These are phyloP conservation scores for Microstegium vimineum DNA, from an alignment of 176 grass and related monocot genomes.

Conservation along the genomic window DNA sequence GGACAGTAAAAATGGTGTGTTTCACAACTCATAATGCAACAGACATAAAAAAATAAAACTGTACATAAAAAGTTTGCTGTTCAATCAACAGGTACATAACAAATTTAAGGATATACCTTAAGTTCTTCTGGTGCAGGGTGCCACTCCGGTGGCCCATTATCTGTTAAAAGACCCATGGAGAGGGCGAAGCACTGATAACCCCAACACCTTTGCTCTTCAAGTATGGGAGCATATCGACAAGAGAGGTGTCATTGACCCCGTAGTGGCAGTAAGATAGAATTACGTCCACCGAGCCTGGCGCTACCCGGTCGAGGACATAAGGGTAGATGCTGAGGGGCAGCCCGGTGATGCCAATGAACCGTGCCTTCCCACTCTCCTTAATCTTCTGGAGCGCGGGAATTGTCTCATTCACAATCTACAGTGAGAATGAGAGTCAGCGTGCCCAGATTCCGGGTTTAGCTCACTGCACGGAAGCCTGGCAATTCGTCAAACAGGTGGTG, in stretches of 20 bases:
- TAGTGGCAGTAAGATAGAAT: slow-evolving; percentile 94
- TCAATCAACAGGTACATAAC: background rate
- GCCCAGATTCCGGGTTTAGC: background rate
- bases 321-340: slow-evolving; percentile 62
- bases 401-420: slow-evolving; percentile 87
- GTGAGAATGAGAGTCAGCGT: background rate
- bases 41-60: background rate
- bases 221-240: slow-evolving; percentile 77
- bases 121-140: slow-evolving; percentile 71
- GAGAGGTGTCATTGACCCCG: slow-evolving; percentile 66
- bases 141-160: slow-evolving; percentile 76
- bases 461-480: background rate
- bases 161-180: slow-evolving; percentile 83
- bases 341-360: slow-evolving; percentile 84
- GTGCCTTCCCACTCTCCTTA: slow-evolving; percentile 69
- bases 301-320: slow-evolving; percentile 64
- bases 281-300: slow-evolving; percentile 60
- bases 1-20: background rate
- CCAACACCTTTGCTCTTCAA: slow-evolving; percentile 81
- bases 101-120: slow-evolving; percentile 44
- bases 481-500: slow-evolving; percentile 30
- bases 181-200: slow-evolving; percentile 86
- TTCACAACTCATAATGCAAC: background rate
- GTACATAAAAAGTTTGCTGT: background rate
- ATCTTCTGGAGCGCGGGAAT: slow-evolving; percentile 80